Conservation (phyloP, 2,329 filamentous ascomycete species). For the Penicillium sclerotiorum region DNA sequence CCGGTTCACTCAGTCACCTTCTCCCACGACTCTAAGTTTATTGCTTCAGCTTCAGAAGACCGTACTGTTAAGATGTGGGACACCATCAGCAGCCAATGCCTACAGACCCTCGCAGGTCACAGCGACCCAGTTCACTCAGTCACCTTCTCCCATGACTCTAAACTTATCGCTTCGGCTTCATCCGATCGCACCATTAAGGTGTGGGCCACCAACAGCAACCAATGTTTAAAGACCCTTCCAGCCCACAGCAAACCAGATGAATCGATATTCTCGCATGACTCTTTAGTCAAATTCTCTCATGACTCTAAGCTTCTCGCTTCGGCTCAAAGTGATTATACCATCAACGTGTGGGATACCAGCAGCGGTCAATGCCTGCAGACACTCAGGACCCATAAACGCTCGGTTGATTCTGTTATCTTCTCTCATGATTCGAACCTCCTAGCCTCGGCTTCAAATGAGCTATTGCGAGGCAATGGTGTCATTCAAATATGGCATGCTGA, state of each 20-base stretch:
- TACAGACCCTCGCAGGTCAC: too few relatives aligned
- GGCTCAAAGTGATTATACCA: not conserved
- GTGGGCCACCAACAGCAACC: not conserved
- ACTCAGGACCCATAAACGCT: not conserved
- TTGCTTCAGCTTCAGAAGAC: too few relatives aligned
- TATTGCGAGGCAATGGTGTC: too few relatives aligned
- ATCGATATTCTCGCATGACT: too few relatives aligned
- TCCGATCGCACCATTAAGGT: not conserved
- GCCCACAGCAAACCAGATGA: not conserved
- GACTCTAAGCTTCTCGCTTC: not conserved
- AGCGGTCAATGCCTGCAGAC: constrained; percentile 1
- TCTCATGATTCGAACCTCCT: not conserved
- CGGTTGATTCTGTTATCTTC: not conserved
- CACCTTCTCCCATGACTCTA: constrained; percentile 1
- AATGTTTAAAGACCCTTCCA: not conserved
- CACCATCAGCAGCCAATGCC: too few relatives aligned
- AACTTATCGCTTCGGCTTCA: not conserved
- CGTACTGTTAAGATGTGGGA: too few relatives aligned
- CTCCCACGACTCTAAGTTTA: too few relatives aligned
- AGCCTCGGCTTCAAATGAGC: not conserved
- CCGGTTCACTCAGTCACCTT: too few relatives aligned
- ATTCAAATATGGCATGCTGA: not conserved
- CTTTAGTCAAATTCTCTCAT: not conserved
- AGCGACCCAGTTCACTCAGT: too few relatives aligned
- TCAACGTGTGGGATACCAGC: not conserved